Evolutionary conservation across 371 early-diverging fungal species (phyloP).

Genomic region (Mucor saturninus): DNA sequence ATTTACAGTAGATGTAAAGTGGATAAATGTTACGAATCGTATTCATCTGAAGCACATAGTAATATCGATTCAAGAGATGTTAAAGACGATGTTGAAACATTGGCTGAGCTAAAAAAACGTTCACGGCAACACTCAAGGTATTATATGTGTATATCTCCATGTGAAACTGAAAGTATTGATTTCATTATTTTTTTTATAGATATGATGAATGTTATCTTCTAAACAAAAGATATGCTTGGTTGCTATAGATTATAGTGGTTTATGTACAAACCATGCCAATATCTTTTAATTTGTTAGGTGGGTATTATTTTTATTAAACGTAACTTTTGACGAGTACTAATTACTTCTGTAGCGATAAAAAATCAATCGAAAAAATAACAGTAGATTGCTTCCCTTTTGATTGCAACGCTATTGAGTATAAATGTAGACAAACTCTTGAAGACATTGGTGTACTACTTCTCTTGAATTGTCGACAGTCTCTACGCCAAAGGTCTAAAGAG

Average conservation of each 20-base stretch:
- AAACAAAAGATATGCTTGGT: constrained; percentile 16
- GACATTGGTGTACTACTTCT: constrained; percentile 7
- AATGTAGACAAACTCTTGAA: constrained; percentile 10
- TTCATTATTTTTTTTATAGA: constrained; percentile 13
- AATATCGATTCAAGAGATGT: constrained; percentile 13
- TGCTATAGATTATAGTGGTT: constrained; percentile 14
- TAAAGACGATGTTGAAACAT: constrained; percentile 14
- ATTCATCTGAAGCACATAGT: constrained; percentile 8
- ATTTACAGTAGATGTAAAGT: constrained; percentile 19
- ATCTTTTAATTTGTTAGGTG: constrained; percentile 12
- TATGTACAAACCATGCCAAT: constrained; percentile 14
- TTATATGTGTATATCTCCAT: constrained; percentile 17
- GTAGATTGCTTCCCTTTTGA: constrained; percentile 13
- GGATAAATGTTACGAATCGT: constrained; percentile 13
- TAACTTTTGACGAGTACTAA: constrained; percentile 10
- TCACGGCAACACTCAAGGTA: constrained; percentile 14
- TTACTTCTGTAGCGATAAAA: constrained; percentile 7
- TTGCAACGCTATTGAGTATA: constrained; percentile 5
- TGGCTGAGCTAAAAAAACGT: constrained; percentile 10
- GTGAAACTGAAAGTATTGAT: constrained; percentile 11
- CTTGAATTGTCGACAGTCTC: constrained; percentile 8
- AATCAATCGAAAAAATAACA: constrained; percentile 5
- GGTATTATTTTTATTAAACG: constrained; percentile 1
- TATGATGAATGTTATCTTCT: constrained; percentile 12
- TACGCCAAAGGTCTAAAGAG: constrained; percentile 11